These are phyloP conservation scores for Cercospora brassicicola DNA, from an alignment of 2,329 filamentous ascomycete species.

Conservation along the genomic window DNA sequence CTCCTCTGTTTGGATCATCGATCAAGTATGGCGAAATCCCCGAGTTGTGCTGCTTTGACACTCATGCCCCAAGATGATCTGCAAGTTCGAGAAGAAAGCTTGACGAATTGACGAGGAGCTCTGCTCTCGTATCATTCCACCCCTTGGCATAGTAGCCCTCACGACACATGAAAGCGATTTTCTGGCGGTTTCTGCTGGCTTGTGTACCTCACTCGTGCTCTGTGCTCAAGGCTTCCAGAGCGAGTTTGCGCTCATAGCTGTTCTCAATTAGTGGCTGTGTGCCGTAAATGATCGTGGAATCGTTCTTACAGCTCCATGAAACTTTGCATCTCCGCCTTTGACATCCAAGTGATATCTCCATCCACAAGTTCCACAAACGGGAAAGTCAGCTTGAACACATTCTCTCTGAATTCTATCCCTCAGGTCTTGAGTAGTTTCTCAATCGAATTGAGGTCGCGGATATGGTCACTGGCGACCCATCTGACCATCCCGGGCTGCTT, in stretches of 20 bases:
- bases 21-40: background rate
- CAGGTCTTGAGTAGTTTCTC: too few relatives aligned
- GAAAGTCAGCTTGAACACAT: background rate
- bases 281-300: background rate
- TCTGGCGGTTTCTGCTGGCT: too few relatives aligned
- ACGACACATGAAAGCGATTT: too few relatives aligned
- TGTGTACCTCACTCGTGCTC: too few relatives aligned
- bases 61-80: background rate
- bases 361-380: too few relatives aligned
- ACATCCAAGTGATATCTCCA: too few relatives aligned
- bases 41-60: background rate
- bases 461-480: too few relatives aligned
- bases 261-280: background rate
- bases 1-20: background rate
- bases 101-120: background rate
- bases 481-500: too few relatives aligned
- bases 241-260: background rate
- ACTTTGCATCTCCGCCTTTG: background rate
- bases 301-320: background rate
- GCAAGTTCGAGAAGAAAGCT: background rate
- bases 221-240: background rate
- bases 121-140: background rate
- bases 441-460: too few relatives aligned
- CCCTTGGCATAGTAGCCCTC: background rate
- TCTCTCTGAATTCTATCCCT: background rate